Conservation (phyloP, 225 moss, liverwort and hornwort species). For the Pseudoscleropodium purum region DNA sequence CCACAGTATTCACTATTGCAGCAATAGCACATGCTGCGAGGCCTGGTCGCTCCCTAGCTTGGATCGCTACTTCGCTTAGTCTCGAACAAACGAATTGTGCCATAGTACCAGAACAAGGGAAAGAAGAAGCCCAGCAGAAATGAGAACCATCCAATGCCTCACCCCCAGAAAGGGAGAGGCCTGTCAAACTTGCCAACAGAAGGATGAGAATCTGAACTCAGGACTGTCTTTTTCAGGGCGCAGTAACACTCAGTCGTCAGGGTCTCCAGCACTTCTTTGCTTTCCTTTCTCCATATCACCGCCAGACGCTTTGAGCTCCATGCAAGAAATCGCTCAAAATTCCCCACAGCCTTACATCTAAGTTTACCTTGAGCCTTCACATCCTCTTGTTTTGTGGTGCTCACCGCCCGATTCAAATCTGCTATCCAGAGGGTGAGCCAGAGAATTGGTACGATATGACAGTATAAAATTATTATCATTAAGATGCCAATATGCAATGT, state of each 20-base stretch:
- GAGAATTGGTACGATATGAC: background rate
- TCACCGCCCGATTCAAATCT: background rate
- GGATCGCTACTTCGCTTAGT: constrained; percentile 44
- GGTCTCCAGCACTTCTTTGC: constrained; percentile 7
- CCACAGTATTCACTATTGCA: constrained; percentile 44
- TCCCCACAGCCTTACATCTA: background rate
- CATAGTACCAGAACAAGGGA: constrained; percentile 60
- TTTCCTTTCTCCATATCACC: constrained; percentile 25
- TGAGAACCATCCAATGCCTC: constrained; percentile 68
- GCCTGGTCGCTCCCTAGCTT: constrained; percentile 67
- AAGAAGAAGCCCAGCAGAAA: constrained; percentile 52
- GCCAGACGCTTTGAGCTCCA: background rate
- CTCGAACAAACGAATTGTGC: constrained; percentile 47
- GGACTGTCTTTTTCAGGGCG: background rate
- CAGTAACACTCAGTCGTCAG: constrained; percentile 15
- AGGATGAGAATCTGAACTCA: constrained; percentile 3
- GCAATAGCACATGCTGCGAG: constrained; percentile 72
- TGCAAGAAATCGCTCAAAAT: background rate
- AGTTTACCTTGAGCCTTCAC: background rate
- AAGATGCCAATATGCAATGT: background rate
- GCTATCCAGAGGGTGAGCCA: background rate
- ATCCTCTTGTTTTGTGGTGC: background rate
- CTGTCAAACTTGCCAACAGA: constrained; percentile 51
- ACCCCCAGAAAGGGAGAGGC: constrained; percentile 61
- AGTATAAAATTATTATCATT: background rate